Evolutionary conservation across 2,329 filamentous ascomycete genomes (phyloP), one percentile per base, ranked within the genome.

Genomic region (Aspergillus tanneri): DNA sequence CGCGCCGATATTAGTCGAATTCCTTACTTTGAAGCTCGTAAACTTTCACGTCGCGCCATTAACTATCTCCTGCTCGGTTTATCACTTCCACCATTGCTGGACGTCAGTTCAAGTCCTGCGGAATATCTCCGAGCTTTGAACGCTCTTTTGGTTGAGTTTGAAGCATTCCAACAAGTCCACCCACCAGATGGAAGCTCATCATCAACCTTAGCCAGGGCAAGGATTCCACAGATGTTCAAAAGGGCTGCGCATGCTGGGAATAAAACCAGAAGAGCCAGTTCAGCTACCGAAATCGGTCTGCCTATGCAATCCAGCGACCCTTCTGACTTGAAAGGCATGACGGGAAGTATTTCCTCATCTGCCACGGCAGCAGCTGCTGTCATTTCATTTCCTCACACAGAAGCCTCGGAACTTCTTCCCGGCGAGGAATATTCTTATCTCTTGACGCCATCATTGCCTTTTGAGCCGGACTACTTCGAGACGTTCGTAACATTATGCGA

Each of bases 401-500:
- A 78, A 53, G 71, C 71, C 46, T 71, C 65, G 6, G 87, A 90
- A 54, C 77, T 90, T 19, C 74, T 88, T 1, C 86, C 87, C 0
- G 90, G 90, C 28, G 90, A 95, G 64, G 89, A 95, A 62, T 99
- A 96, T 68, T 83, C 84, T 0, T 85, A 92, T 66, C 78, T 99
- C 2, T 79, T 96, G 16, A 97, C 92, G n/a, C 93, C 93, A 0
- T 86, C 85, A 12, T 74, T 99, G 39, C 93, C 93, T 0, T 99
- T 99, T 64, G 91, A 97, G 56, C 93, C 93, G 0, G 93, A 99
- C 70, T 99, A 96, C 63, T 93, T 92, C 69, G 90, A 95, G 73
- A 96, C 91, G 0, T 97, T 97, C 72, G 87, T 90, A 11, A 96
- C 93, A 10, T 78, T 99, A 5, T 97, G 93, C 73, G 93, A 99